Evolutionary conservation across 148 eudicot species (phyloP), one percentile per base, ranked within the genome.

Genomic region (Oxyria digyna): DNA sequence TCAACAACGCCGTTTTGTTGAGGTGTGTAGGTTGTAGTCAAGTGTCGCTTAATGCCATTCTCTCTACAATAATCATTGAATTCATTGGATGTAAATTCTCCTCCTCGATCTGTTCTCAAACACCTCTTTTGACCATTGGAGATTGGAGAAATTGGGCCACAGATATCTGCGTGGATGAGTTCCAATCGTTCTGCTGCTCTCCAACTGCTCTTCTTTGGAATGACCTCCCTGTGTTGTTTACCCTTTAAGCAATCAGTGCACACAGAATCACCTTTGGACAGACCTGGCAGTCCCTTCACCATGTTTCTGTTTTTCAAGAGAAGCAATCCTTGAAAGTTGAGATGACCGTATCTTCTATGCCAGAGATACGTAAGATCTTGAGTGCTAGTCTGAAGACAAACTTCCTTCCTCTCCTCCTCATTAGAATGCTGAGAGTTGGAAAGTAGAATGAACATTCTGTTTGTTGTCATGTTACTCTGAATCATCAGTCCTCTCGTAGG

Each of bases 331-430:
- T 43, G 54, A 64, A 46, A 77, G 29, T 33, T 69, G 18, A 63
- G 27, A 41, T 49, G 73, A 3, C 67, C 73, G 55, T 64, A 77
- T 11, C 76, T 17, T 18, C 23, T n/a, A 69, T 73, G 80, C 74
- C 73, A 77, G 7, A 77, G 48, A 65, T 69, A 69, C 10, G 50
- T 40, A 12, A 1, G 11, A 50, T 73, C 62, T 15, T 46, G 18
- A 14, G 64, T 13, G 33, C 32, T 63, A 20, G 73, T 68, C n/a
- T 59, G 41, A 29, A 70, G 29, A 7, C 69, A 68, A 7, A 4
- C 57, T 6, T 17, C 24, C 10, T 7, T n/a, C 5, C 10, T 14
- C 15, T 50, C 57, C n/a, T n/a, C n/a, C 15, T 6, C n/a, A 4
- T 50, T 33, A 55, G 24, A 15, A 66, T 45, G 23, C 6, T 57